These are phyloP conservation scores for Podila verticillata DNA, from an alignment of 192 early-diverging fungal genomes.

Conservation along the genomic window DNA sequence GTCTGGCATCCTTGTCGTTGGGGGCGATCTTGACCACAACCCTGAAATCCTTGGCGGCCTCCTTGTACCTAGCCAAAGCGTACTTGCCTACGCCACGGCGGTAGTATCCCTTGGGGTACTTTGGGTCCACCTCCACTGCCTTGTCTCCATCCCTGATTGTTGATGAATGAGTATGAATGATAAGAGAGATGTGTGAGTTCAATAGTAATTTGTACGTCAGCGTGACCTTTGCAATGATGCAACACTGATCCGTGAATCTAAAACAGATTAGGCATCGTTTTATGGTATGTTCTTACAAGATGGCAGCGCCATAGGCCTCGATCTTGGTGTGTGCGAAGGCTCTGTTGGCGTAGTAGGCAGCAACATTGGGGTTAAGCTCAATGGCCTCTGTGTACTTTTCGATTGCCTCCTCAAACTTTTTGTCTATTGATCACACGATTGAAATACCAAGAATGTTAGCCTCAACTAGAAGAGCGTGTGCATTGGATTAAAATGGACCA, in stretches of 20 bases:
- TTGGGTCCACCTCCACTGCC: slow-evolving; percentile 84
- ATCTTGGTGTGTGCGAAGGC: slow-evolving; percentile 87
- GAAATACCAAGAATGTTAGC: background rate
- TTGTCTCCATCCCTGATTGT: slow-evolving; percentile 79
- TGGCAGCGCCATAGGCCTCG: slow-evolving; percentile 89
- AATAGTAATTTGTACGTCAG: background rate
- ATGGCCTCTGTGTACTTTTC: slow-evolving; percentile 94
- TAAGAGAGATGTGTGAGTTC: background rate
- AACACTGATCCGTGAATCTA: no score
- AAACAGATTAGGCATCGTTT: no score
- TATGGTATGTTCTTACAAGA: slow-evolving; percentile 47
- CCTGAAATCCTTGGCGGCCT: slow-evolving; percentile 78
- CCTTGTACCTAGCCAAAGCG: slow-evolving; percentile 88
- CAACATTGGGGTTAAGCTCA: slow-evolving; percentile 79
- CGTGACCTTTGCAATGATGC: background rate
- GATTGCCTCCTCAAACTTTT: slow-evolving; percentile 87
- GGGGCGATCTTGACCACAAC: slow-evolving; percentile 79
- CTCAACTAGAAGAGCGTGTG: background rate
- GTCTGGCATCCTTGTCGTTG: slow-evolving; percentile 78
- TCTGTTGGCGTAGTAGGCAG: slow-evolving; percentile 93
- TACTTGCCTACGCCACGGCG: slow-evolving; percentile 90
- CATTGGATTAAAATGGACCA: background rate
- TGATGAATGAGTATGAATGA: slow-evolving; percentile 10
- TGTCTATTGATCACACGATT: slow-evolving; percentile 41
- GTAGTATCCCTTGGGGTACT: slow-evolving; percentile 94